Base-by-base conservation (phyloP, 108 stramenopile species). In the Skeletonema menzelii region DNA sequence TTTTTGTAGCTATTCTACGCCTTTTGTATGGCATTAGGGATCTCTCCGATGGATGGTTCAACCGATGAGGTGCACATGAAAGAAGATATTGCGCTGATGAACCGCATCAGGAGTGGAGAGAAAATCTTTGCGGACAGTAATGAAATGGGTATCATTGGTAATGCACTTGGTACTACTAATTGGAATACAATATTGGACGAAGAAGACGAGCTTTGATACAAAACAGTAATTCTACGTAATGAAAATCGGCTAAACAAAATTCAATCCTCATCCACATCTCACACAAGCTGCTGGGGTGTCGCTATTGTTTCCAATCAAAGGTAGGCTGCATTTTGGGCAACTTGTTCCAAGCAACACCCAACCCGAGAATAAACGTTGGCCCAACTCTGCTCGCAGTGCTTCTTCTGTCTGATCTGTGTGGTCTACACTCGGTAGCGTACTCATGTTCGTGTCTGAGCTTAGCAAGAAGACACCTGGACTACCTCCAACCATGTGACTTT, bases 21-120 rank as follows among this genome's bases (percentile, higher is more conserved):
- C 72, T 82, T 82, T 63, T 76, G 75, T 34, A 82, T 82, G 80
- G 59, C 80, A 67, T 61, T 77, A 5, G 80, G 80, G 49, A 82
- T 82, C 26, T 64, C 80, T 13, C 80, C 80, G 10, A 42, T 82
- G 65, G 70, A 82, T 59, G 80, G 80, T 37, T 72, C 80, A 5
- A 82, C 75, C 1, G 56, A 42, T 59, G 71, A 82, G 44, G 12
- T 6, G 17, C 80, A 82, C 65, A 82, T 82, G 80, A 55, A 56
- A 37, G 80, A 82, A 27, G 80, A 77, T 46, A 82, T 73, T n/a
- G 59, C 20, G 11, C 38, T 82, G 12, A 63, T 82, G 56, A 20
- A 77, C 30, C 75, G 80, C 19, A 67, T 82, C 13, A 57, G 71
- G 38, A 72, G 63, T 31, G 80, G 80, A 7, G 80, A 82, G 58